Base-by-base conservation (phyloP, 805 yeast species). In the Lachancea dasiensis region DNA sequence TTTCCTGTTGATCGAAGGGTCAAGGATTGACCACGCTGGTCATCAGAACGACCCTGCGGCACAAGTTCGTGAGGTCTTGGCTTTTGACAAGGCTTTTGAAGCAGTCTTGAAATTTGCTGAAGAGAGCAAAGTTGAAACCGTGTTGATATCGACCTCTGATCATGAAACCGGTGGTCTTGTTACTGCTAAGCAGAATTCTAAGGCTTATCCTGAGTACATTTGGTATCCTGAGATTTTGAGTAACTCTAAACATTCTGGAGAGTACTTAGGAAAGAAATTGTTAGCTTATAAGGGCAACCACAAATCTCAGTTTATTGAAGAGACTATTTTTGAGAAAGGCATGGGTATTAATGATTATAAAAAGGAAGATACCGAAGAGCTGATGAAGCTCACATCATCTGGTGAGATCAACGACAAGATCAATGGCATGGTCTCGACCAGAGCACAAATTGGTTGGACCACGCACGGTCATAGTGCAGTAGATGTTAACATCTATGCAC, bases 381-480 rank as follows among this genome's bases (percentile, higher is more conserved):
- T 82, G 8, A 44, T 75, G 17, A 42, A 56, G 3, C 53, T 56
- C 27, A 46, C 48, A 1, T 49, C 54, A 27, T 53, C 69, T 2
- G 49, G 46, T 34, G 46, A 42, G 8, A 37, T 59, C 13, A 64
- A 58, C 43, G 77, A 77, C 43, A 63, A 69, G 27, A 60, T 86
- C 40, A 81, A 84, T 52, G 70, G 78, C 39, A 73, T 89, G 73
- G 73, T 86, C 8, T 82, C 95, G 1, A 52, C 63, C n/a, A 75
- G 95, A 46, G 86, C 97, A 0, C 83, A 83, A 60, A 76, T 86
- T 13, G 97, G 96, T n/a, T 89, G 96, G 95, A 72, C 95, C 7
- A 89, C 97, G 0, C 95, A 86, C 53, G 97, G 97, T 21, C 97
- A 89, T 60, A 80, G 95, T 15, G 96, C 95, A 0, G 96, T 89